Conservation (phyloP, 768 basidiomycete species). For the Xanthoconium purpureum region DNA sequence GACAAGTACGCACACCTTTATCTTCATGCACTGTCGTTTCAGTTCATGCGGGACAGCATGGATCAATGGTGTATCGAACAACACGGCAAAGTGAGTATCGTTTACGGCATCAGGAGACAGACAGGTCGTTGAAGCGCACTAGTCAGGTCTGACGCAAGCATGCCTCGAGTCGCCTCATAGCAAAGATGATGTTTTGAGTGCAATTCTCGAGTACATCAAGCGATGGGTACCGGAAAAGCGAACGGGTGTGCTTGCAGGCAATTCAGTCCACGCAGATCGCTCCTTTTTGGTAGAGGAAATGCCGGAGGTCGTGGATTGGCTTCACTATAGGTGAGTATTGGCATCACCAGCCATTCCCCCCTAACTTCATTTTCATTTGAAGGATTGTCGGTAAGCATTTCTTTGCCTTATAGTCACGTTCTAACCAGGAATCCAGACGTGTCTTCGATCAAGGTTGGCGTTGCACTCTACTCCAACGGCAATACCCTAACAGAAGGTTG, state of each 20-base stretch:
- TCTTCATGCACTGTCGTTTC: background rate
- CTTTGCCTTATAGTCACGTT: background rate
- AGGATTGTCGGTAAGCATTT: slow-evolving; percentile 67
- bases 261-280: slow-evolving; percentile 80
- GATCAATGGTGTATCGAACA: slow-evolving; percentile 82
- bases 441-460: slow-evolving; percentile 70
- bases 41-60: slow-evolving; percentile 53
- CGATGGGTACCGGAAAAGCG: slow-evolving; percentile 73
- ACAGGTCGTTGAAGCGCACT: background rate
- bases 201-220: slow-evolving; percentile 75
- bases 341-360: background rate
- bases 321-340: slow-evolving; percentile 67
- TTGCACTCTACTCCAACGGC: background rate
- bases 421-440: slow-evolving; percentile 52
- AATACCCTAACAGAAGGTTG: background rate
- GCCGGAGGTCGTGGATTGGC: slow-evolving; percentile 75
- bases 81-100: slow-evolving; percentile 60
- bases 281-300: slow-evolving; percentile 72
- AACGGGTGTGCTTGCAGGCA: slow-evolving; percentile 78
- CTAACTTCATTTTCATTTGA: background rate
- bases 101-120: background rate
- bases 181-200: slow-evolving; percentile 53
- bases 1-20: slow-evolving; percentile 53
- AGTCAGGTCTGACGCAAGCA: slow-evolving; percentile 82
- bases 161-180: slow-evolving; percentile 72